Evolutionary conservation across 2,329 filamentous ascomycete species (phyloP), one percentile per base, ranked within the genome.

Genomic region (Lachnellula arida): DNA sequence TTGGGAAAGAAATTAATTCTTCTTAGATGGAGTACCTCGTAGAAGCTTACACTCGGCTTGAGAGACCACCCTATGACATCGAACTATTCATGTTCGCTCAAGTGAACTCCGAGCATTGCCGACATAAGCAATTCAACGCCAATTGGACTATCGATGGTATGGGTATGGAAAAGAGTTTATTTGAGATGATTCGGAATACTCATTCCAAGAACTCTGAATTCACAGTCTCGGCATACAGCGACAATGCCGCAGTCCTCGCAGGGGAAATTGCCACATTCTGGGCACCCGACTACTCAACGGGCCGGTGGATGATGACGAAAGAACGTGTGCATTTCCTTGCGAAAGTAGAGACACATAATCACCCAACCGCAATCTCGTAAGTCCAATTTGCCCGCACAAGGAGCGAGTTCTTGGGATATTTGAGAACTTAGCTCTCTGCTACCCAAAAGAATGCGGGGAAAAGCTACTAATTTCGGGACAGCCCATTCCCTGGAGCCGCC

Each of bases 51-150:
- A 84, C 83, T 5, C 81, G 68, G 51, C 50, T 85, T 17, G 81
- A 84, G 60, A 77, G 85, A 39, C 76, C 81, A 49, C 90, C 90
- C 1, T 60, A 65, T 58, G 94, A 97, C 71, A 89, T 97, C 46
- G 94, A 99, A 75, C 80, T 97, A 22, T 97, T 97, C 79, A 97
- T 97, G 94, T 99, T 97, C 72, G 93, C 93, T 15, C 94, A 99
- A 75, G 93, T 99, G 71, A 97, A 97, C 77, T 97, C 93, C 3
- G 94, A 99, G 78, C 93, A 97, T 74, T 96, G 70, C 59, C 68
- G 74, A 50, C 75, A 78, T 58, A 96, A 97, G 78, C 89, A 95
- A 66, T 99, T 99, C 81, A 99, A 99, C 73, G 92, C 94, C 28
- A 87, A 86, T 57, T 99, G 94, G 91, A 94, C 87, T 15, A 95